Evolutionary conservation across 345 rosid genomes (phyloP).

Genomic region (Salix purpurea): DNA sequence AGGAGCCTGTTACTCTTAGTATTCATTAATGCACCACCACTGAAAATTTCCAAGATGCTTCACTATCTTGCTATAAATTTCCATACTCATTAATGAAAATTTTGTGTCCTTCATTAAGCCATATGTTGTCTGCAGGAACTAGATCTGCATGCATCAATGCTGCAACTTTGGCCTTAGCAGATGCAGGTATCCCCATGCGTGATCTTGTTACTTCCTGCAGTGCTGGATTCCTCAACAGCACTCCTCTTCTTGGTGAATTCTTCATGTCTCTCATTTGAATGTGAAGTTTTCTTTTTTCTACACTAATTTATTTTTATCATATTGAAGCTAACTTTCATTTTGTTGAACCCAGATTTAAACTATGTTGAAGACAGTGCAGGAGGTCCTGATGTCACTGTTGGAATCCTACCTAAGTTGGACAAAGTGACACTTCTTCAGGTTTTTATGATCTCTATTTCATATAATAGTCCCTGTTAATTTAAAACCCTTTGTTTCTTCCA

Average conservation of each 20-base stretch:
- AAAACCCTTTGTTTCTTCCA: not conserved
- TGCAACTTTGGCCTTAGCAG: constrained; percentile 89
- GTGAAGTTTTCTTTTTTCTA: not conserved
- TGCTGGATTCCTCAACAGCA: constrained; percentile 84
- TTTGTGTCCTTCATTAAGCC: not conserved
- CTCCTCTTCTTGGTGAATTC: constrained; percentile 69
- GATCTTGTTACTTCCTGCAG: constrained; percentile 93
- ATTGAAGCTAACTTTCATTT: not conserved
- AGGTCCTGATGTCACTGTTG: constrained; percentile 92
- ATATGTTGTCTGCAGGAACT: constrained; percentile 50
- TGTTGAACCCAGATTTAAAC: constrained; percentile 54
- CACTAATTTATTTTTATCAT: not conserved
- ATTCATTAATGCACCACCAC: not conserved
- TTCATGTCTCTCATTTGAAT: not conserved
- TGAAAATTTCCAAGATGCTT: not conserved
- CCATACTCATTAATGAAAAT: not conserved
- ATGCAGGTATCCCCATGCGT: constrained; percentile 98
- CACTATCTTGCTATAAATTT: not conserved
- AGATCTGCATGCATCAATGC: constrained; percentile 98
- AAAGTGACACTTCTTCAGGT: constrained; percentile 98
- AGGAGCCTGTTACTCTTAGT: not conserved
- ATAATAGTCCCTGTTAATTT: not conserved
- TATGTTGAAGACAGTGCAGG: constrained; percentile 95
- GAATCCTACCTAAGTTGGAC: constrained; percentile 76
- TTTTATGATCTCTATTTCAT: constrained; percentile 10